Conservation (phyloP, 768 basidiomycete species). For the Russula dissimulans region DNA sequence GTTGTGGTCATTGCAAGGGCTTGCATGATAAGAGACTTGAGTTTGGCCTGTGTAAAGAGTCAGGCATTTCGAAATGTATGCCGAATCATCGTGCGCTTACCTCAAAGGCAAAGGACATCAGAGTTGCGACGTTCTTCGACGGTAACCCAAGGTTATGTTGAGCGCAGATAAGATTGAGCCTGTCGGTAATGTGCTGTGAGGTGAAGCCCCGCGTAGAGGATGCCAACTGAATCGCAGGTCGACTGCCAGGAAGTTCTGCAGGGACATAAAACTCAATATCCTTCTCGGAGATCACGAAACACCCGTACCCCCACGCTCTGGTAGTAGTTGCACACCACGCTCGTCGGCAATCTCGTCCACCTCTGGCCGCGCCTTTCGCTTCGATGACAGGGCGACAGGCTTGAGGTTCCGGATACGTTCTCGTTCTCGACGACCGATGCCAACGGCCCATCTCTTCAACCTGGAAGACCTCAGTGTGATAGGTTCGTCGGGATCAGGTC, state of each 20-base stretch:
- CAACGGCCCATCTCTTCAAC: slow-evolving; percentile 67
- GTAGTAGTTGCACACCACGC: slow-evolving; percentile 53
- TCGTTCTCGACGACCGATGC: slow-evolving; percentile 64
- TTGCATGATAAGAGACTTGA: slow-evolving; percentile 77
- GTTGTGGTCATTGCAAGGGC: slow-evolving; percentile 68
- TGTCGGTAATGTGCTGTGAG: slow-evolving; percentile 66
- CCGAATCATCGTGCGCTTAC: slow-evolving; percentile 27
- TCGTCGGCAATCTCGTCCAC: slow-evolving; percentile 64
- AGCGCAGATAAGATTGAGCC: slow-evolving; percentile 72
- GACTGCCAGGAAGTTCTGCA: slow-evolving; percentile 60
- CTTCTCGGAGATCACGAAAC: background rate
- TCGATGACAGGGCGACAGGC: slow-evolving; percentile 31
- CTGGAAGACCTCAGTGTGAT: slow-evolving; percentile 50
- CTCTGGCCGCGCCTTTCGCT: slow-evolving; percentile 38
- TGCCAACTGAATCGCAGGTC: slow-evolving; percentile 63
- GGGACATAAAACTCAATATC: background rate
- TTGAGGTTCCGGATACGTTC: slow-evolving; percentile 54
- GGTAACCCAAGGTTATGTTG: slow-evolving; percentile 63
- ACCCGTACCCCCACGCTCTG: slow-evolving; percentile 55
- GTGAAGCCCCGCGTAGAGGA: slow-evolving; percentile 65
- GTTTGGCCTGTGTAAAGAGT: slow-evolving; percentile 46
- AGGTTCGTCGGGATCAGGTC: slow-evolving; percentile 44
- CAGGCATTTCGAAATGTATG: background rate
- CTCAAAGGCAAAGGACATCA: slow-evolving; percentile 74
- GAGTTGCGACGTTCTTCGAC: slow-evolving; percentile 49